Evolutionary conservation across 2,329 filamentous ascomycete species (phyloP).

Genomic region (Cordyceps javanica): DNA sequence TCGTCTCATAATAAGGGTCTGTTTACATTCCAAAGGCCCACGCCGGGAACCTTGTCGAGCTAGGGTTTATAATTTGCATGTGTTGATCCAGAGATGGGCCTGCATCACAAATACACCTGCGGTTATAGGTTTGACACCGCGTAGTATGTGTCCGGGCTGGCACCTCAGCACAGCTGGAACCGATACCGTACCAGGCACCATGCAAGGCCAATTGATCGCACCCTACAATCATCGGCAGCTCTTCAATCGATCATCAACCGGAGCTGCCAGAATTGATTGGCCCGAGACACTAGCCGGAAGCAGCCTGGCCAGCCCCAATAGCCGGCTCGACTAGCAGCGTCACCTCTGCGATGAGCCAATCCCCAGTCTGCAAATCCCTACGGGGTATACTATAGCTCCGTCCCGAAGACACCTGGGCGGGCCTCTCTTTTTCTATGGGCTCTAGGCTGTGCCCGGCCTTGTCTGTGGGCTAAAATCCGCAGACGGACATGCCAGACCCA

Average conservation of each 20-base stretch:
- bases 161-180: background rate
- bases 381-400: conserved; percentile 5
- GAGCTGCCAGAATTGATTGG: background rate
- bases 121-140: background rate
- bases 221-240: background rate
- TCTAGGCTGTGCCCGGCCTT: background rate
- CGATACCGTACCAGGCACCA: background rate
- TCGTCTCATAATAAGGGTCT: background rate
- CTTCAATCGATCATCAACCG: background rate
- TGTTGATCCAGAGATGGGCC: background rate
- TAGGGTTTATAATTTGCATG: background rate
- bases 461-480: background rate
- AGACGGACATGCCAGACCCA: background rate
- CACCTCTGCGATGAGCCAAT: background rate
- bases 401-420: background rate
- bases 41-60: background rate
- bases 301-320: background rate
- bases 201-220: background rate
- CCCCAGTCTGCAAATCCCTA: background rate
- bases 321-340: background rate
- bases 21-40: conserved; percentile 1
- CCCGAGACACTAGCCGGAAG: conserved; percentile 4
- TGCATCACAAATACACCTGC: background rate
- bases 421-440: background rate
- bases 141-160: background rate